Evolutionary conservation across 2,329 filamentous ascomycete species (phyloP).

Genomic region (Tolypocladium tundrense): DNA sequence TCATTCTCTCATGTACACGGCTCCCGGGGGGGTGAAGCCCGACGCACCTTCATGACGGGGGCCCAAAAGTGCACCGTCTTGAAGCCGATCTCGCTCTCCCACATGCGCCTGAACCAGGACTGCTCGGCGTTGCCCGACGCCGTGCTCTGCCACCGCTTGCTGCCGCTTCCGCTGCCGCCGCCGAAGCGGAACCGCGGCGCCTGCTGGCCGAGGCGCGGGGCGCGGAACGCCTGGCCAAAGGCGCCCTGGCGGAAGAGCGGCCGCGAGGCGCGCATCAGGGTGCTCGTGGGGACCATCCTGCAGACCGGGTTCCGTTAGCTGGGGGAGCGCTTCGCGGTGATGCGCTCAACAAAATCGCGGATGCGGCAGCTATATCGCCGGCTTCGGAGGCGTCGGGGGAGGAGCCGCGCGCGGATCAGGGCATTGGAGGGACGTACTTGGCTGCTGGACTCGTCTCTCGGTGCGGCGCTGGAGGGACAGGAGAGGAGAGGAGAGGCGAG

Average conservation of each 20-base stretch:
- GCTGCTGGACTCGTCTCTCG: neutral
- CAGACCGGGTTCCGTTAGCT: neutral
- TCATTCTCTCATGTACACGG: neutral
- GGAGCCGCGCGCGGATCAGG: neutral
- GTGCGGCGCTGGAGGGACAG: neutral
- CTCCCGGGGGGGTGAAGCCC: no score
- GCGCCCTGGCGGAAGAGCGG: slow-evolving; percentile 44
- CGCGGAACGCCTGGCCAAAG: slow-evolving; percentile 37
- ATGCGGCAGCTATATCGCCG: no score
- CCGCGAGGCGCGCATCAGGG: slow-evolving; percentile 43
- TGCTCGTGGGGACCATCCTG: slow-evolving; percentile 35
- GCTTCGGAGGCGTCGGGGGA: neutral
- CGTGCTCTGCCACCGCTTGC: slow-evolving; percentile 63
- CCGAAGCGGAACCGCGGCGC: slow-evolving; percentile 25
- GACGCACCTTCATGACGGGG: slow-evolving; percentile 69
- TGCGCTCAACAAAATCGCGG: neutral
- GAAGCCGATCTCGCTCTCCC: slow-evolving; percentile 69
- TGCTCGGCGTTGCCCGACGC: slow-evolving; percentile 36
- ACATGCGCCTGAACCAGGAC: slow-evolving; percentile 66
- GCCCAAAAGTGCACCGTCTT: slow-evolving; percentile 99
- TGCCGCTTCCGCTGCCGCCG: slow-evolving; percentile 21
- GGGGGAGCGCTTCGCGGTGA: neutral
- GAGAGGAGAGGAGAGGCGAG: neutral
- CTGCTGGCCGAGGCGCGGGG: slow-evolving; percentile 12
- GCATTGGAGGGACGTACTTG: neutral